Percentiles rank a stretch among this genome's conserved stretches.
These are phyloP conservation scores for Lactifluus echinatus DNA, from an alignment of 768 basidiomycete species.

Conservation along the genomic window DNA sequence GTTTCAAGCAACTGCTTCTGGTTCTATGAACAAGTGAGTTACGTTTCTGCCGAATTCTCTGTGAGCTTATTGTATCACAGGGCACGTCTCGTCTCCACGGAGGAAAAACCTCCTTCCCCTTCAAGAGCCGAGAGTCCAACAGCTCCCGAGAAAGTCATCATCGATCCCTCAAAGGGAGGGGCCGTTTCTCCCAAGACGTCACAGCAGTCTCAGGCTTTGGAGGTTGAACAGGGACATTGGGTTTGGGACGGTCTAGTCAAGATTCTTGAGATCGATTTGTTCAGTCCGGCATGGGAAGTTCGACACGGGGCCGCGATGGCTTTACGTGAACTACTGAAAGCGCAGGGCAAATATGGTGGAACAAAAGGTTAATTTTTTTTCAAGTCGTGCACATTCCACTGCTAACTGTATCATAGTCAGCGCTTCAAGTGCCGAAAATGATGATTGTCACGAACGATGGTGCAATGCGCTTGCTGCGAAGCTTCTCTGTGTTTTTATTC, in stretches of 20 bases:
- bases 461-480: slow-evolving; percentile 82
- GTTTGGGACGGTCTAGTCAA: slow-evolving; percentile 80
- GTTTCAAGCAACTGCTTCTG: slow-evolving; percentile 49
- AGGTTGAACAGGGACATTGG: slow-evolving; percentile 70
- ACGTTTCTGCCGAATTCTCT: not conserved
- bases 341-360: slow-evolving; percentile 75
- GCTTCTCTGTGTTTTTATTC: slow-evolving; percentile 80
- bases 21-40: slow-evolving; percentile 51
- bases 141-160: slow-evolving; percentile 55
- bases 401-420: slow-evolving; percentile 34
- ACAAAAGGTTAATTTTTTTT: slow-evolving; percentile 49
- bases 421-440: slow-evolving; percentile 47
- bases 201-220: slow-evolving; percentile 70
- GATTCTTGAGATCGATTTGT: slow-evolving; percentile 73
- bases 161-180: slow-evolving; percentile 80
- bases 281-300: slow-evolving; percentile 85
- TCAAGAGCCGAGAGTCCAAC: slow-evolving; percentile 54
- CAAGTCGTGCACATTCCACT: not conserved
- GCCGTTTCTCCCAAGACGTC: slow-evolving; percentile 70
- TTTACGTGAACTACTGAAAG: slow-evolving; percentile 76
- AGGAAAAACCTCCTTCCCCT: slow-evolving; percentile 39
- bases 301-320: slow-evolving; percentile 93
- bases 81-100: slow-evolving; percentile 63
- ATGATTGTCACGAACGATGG: slow-evolving; percentile 70
- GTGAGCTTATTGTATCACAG: slow-evolving; percentile 30